phyloP scores from a whole-genome alignment of 2,329 filamentous ascomycete species.

The Stagonosporopsis rhizophila region DNA sequence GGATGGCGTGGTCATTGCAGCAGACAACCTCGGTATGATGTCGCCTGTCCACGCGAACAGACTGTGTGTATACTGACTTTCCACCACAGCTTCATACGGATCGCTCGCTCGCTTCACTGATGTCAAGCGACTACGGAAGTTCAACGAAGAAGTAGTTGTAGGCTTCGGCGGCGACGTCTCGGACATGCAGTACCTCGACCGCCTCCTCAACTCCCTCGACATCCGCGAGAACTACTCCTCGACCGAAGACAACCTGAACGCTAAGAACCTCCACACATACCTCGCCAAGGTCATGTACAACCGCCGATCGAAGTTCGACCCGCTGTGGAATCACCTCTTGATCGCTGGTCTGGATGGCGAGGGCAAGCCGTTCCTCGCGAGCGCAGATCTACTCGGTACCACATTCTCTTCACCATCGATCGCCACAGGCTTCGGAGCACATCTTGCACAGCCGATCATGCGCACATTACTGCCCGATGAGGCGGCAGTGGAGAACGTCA shows the following conservation, averaged over 20 bases:
- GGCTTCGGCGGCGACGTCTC: conserved; percentile 97
- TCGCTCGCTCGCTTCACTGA: conserved; percentile 94
- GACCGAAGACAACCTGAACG: conserved; percentile 69
- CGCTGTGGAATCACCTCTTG: conserved; percentile 94
- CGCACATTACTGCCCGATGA: conserved; percentile 85
- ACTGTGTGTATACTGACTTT: conserved; percentile 17
- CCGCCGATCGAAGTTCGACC: conserved; percentile 93
- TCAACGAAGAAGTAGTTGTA: conserved; percentile 82
- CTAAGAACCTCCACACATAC: conserved; percentile 95
- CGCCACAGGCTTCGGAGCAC: conserved; percentile 91
- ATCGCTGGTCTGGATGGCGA: conserved; percentile 84
- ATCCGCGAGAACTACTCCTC: conserved; percentile 85
- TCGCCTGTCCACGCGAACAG: neutral
- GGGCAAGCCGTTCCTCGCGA: conserved; percentile 85
- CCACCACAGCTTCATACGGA: conserved; percentile 83
- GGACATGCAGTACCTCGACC: conserved; percentile 98
- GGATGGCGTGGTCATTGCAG: conserved; percentile 93
- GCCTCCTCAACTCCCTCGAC: conserved; percentile 84
- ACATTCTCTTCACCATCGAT: conserved; percentile 88
- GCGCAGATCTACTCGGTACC: conserved; percentile 89
- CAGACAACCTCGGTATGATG: conserved; percentile 86
- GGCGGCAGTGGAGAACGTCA: conserved; percentile 73
- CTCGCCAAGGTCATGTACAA: conserved; percentile 95
- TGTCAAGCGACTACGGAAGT: conserved; percentile 91
- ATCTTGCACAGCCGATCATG: conserved; percentile 92